Base-by-base conservation (phyloP, 2,329 filamentous ascomycete species). In the Alternaria arbusti region DNA sequence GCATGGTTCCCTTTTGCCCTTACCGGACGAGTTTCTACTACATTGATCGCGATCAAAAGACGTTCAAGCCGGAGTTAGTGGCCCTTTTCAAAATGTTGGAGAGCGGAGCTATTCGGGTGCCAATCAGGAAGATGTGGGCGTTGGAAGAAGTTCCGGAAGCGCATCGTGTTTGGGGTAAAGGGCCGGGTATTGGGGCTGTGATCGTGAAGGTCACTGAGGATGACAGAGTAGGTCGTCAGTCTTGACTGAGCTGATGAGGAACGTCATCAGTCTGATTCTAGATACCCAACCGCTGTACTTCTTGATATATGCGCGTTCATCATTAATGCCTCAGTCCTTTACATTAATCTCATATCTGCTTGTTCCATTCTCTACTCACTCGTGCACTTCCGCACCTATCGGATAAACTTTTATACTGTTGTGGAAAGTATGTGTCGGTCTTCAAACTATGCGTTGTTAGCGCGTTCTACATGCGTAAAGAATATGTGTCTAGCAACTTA, bases 11-110 rank as follows among this genome's bases (percentile, higher is more conserved):
- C 2, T 72, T 74, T 32, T 73, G 72, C 25, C 69, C 69, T 3
- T 54, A 72, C 26, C 70, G 70, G 40, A 73, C 74, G 10, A 69
- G 52, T 11, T 78, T 78, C 45, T 78, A 67, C 57, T 76, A 74
- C 44, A 68, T 78, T 50, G 59, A 65, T 23, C 65, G 67, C 20
- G 68, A 74, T 45, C 70, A 74, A 58, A 69, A 57, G 32, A 73
- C 71, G 0, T 77, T 72, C 57, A 68, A 64, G 45, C 71, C 70
- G 17, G 73, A 78, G 60, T 51, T 76, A 36, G 68, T 63, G 52
- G 63, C 47, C 10, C 30, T 73, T 40, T 69, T 74, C 23, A 57
- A 63, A 8, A 52, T 76, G 66, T 54, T 67, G 20, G 50, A 23
- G 13, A 63, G 62, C 11, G 70, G 71, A 2, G 66, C 72, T 58